Percentiles rank a stretch among this genome's conserved stretches.
phyloP scores from a whole-genome alignment of 805 yeast genomes.

The Kluyveromyces aestuarii region DNA sequence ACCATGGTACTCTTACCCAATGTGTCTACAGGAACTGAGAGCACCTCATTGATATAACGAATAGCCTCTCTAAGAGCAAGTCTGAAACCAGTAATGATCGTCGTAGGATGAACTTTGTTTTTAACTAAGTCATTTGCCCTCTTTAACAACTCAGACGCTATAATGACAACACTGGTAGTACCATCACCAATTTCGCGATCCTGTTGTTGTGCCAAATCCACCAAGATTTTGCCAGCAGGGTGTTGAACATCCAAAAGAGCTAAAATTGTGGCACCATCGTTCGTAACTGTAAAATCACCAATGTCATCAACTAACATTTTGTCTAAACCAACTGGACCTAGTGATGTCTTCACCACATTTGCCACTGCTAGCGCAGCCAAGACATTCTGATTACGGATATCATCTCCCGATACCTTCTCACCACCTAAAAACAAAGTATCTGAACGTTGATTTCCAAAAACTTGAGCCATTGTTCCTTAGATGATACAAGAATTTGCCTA shows the following conservation, averaged over 20 bases:
- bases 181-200: conserved; percentile 99
- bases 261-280: conserved; percentile 96
- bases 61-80: conserved; percentile 88
- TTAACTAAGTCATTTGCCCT: conserved; percentile 91
- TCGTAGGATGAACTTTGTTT: conserved; percentile 94
- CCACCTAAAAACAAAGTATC: conserved; percentile 94
- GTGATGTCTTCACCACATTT: conserved; percentile 74
- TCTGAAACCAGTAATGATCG: conserved; percentile 93
- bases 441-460: conserved; percentile 76
- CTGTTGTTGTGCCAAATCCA: conserved; percentile 96
- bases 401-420: conserved; percentile 92
- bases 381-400: conserved; percentile 91
- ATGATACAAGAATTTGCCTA: not conserved
- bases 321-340: conserved; percentile 97
- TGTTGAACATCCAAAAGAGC: conserved; percentile 91
- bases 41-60: conserved; percentile 74
- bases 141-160: conserved; percentile 85
- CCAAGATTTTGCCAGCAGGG: conserved; percentile 96
- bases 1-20: conserved; percentile 78
- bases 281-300: conserved; percentile 97
- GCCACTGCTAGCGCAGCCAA: conserved; percentile 85
- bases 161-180: conserved; percentile 94
- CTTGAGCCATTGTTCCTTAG: conserved; percentile 36
- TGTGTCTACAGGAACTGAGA: conserved; percentile 69
- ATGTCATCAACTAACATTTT: conserved; percentile 98